These are phyloP conservation scores for Chlamydomonas incerta DNA, from an alignment of 139 green algal species.

Conservation along the genomic window DNA sequence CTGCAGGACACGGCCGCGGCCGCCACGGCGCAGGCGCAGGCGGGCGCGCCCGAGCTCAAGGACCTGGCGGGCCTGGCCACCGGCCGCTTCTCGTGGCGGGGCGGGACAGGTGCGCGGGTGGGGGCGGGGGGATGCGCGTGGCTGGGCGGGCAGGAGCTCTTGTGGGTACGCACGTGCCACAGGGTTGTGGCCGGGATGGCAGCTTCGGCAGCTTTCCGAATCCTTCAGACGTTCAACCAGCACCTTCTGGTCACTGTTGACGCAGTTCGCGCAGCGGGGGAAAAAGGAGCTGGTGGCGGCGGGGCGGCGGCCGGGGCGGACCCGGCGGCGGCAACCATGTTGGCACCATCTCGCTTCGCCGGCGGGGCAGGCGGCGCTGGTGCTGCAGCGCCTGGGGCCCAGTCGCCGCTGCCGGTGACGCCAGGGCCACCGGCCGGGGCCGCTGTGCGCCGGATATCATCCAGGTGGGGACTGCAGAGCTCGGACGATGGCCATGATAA, in stretches of 20 bases:
- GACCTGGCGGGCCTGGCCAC: slow-evolving; percentile 52
- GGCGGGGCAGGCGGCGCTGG: no score
- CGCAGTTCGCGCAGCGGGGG: not conserved
- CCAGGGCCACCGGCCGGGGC: not conserved
- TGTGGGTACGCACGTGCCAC: no score
- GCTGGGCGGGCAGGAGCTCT: not conserved
- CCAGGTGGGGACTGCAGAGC: slow-evolving; percentile 10
- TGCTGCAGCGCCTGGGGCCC: not conserved
- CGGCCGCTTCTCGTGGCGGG: slow-evolving; percentile 62
- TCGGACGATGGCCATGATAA: no score
- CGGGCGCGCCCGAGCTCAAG: not conserved
- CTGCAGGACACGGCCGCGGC: slow-evolving; percentile 7
- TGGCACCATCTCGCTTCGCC: not conserved
- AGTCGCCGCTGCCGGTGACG: not conserved
- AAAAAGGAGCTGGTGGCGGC: not conserved
- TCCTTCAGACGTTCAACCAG: no score
- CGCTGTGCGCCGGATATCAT: not conserved
- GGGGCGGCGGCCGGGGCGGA: not conserved
- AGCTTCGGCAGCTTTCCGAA: no score
- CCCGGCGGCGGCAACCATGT: not conserved
- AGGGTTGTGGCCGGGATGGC: no score
- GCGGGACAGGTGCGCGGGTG: slow-evolving; percentile 63
- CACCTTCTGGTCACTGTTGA: no score
- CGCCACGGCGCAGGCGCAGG: not conserved
- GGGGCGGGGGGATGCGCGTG: not conserved